phyloP scores from a whole-genome alignment of 225 moss, liverwort and hornwort genomes.

The Sphagnum contortum region DNA sequence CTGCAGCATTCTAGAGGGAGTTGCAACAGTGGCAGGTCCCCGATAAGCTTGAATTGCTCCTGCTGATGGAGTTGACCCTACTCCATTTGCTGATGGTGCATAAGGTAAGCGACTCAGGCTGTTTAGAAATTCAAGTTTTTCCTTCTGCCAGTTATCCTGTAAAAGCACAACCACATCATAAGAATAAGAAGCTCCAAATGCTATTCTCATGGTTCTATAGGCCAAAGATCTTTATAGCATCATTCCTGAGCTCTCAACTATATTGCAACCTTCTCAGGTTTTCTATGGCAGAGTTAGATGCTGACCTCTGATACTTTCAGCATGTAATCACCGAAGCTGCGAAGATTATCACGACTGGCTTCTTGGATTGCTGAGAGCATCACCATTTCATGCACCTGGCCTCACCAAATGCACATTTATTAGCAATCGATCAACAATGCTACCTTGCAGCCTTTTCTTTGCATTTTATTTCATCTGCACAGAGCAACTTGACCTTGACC shows the following conservation, averaged over 20 bases:
- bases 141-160: constrained; percentile 92
- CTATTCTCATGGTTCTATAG: too few relatives aligned
- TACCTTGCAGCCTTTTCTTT: too few relatives aligned
- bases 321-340: constrained; percentile 86
- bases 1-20: constrained; percentile 24
- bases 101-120: constrained; percentile 83
- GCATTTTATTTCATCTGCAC: too few relatives aligned
- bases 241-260: too few relatives aligned
- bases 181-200: background rate
- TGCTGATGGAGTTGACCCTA: constrained; percentile 33
- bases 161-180: background rate
- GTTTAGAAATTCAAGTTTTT: constrained; percentile 90
- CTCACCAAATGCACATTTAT: constrained; percentile 1
- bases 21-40: constrained; percentile 32
- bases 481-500: too few relatives aligned
- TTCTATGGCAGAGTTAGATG: too few relatives aligned
- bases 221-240: too few relatives aligned
- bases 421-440: background rate
- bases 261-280: too few relatives aligned
- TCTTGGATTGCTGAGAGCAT: constrained; percentile 94
- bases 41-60: constrained; percentile 48
- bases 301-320: constrained; percentile 80
- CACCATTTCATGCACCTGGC: constrained; percentile 92
- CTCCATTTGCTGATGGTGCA: constrained; percentile 34
- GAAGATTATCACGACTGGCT: constrained; percentile 87